phyloP scores from a whole-genome alignment of 108 stramenopile genomes.

The Skeletonema potamos region DNA sequence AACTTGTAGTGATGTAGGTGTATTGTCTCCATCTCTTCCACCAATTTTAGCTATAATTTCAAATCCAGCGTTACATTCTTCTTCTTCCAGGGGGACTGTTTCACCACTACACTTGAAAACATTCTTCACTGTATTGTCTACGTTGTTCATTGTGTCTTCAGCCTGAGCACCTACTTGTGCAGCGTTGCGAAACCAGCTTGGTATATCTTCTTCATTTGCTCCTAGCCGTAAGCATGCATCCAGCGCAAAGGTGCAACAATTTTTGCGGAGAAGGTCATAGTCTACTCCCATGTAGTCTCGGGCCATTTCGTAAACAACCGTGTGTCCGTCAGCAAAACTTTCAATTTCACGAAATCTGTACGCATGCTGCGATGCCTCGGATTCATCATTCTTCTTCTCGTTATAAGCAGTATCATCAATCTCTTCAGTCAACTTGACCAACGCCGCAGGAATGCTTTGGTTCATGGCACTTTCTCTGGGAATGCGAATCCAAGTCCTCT shows the following conservation, averaged over 20 bases:
- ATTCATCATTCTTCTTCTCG: background rate
- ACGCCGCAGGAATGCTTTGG: background rate
- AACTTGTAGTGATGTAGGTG: background rate
- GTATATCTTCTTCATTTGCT: conserved; percentile 77
- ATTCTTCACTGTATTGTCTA: conserved; percentile 32
- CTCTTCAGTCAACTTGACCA: conserved; percentile 6
- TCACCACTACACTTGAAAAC: conserved; percentile 30
- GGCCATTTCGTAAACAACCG: conserved; percentile 67
- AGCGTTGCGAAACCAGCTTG: conserved; percentile 79
- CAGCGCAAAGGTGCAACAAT: conserved; percentile 82
- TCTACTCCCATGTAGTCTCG: conserved; percentile 72
- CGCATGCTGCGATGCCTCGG: background rate
- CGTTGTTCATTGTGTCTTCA: conserved; percentile 53
- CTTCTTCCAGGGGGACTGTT: conserved; percentile 12
- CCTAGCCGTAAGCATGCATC: conserved; percentile 77
- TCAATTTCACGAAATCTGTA: conserved; percentile 48
- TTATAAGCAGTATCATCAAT: background rate
- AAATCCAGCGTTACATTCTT: conserved; percentile 37
- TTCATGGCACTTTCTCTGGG: conserved; percentile 3
- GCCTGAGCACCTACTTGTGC: conserved; percentile 67
- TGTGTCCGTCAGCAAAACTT: conserved; percentile 55
- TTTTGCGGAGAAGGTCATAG: conserved; percentile 81
- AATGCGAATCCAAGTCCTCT: conserved; percentile 44
- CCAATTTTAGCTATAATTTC: conserved; percentile 28
- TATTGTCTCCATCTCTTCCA: background rate